These are phyloP conservation scores for Micromonas commoda DNA, from an alignment of 139 green algal genomes.

Conservation along the genomic window DNA sequence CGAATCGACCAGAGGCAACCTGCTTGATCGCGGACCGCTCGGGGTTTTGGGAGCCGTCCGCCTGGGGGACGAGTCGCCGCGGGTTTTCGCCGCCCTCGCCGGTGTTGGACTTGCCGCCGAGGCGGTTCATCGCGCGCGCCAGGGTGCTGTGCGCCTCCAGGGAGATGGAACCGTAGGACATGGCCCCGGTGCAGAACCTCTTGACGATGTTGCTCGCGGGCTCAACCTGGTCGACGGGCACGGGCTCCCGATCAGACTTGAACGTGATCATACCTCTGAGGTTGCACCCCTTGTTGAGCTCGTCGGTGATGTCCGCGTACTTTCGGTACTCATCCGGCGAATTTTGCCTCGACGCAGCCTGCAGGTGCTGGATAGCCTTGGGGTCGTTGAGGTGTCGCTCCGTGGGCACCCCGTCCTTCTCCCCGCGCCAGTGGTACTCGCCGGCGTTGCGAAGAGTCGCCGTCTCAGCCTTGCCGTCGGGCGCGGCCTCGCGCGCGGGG, in stretches of 20 bases:
- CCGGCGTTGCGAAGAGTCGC: constrained; percentile 58
- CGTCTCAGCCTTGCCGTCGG: constrained; percentile 45
- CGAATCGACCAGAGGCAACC: constrained; percentile 81
- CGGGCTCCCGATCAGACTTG: constrained; percentile 38
- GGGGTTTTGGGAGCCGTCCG: constrained; percentile 74
- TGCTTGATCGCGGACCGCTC: constrained; percentile 83
- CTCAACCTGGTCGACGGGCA: constrained; percentile 70
- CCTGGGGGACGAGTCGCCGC: constrained; percentile 60
- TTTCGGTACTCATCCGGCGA: constrained; percentile 46
- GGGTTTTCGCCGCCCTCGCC: constrained; percentile 90
- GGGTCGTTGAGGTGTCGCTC: constrained; percentile 93
- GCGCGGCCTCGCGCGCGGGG: constrained; percentile 13
- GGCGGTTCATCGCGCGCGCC: constrained; percentile 84
- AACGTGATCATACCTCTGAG: constrained; percentile 86
- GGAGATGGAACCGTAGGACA: constrained; percentile 78
- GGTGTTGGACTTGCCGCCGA: constrained; percentile 68
- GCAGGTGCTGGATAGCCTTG: constrained; percentile 77
- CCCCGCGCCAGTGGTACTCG: constrained; percentile 70
- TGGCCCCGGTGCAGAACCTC: constrained; percentile 81
- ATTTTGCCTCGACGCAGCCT: constrained; percentile 57
- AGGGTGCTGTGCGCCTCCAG: constrained; percentile 89
- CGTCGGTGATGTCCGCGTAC: constrained; percentile 51
- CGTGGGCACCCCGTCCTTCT: constrained; percentile 9
- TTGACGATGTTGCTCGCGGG: constrained; percentile 80
- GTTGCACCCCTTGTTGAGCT: constrained; percentile 75